Evolutionary conservation across 805 yeast genomes (phyloP), one percentile per base, ranked within the genome.

Genomic region (Starmera pachycereana): DNA sequence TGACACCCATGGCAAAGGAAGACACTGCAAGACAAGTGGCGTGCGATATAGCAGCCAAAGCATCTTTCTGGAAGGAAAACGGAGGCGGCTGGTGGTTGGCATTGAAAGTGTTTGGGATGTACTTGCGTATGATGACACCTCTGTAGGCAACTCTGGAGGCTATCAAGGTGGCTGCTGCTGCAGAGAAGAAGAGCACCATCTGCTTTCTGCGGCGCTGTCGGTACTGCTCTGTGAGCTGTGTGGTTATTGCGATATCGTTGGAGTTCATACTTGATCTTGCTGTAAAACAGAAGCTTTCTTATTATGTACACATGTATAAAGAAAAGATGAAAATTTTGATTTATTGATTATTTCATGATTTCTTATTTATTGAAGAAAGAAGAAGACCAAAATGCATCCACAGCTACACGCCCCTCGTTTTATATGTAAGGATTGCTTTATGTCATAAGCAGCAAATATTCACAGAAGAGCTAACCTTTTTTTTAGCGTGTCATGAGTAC

Each of bases 81-180:
- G 77, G 68, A 6, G 96, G 96, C 2, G 94, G 94, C 42, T 76
- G 72, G 52, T 87, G 90, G 60, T 88, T 88, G 11, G 89, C 86
- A 51, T 85, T 88, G 60, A 84, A 89, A 51, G 78, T 68, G 34
- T 71, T 71, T 8, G 96, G 96, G 6, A 76, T 60, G 50, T 76
- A 87, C 59, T 81, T 78, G 50, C 96, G 69, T 19, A 80, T 63
- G 32, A 76, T 65, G 4, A 90, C 79, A 14, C 92, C 82, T 52
- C 83, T 71, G 57, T 78, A 78, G 13, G 94, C 89, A 36, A 82
- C 57, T 48, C 90, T 67, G 10, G 92, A 76, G 11, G 87, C 78
- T 40, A 78, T 60, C 35, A 88, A 70, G 0, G 95, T 80, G 22
- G 78, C 66, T 1, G 81, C 72, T 0, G 95, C 82, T 12, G 88